Conservation (phyloP, 148 eudicot genomes). For the Simmondsia chinensis region DNA sequence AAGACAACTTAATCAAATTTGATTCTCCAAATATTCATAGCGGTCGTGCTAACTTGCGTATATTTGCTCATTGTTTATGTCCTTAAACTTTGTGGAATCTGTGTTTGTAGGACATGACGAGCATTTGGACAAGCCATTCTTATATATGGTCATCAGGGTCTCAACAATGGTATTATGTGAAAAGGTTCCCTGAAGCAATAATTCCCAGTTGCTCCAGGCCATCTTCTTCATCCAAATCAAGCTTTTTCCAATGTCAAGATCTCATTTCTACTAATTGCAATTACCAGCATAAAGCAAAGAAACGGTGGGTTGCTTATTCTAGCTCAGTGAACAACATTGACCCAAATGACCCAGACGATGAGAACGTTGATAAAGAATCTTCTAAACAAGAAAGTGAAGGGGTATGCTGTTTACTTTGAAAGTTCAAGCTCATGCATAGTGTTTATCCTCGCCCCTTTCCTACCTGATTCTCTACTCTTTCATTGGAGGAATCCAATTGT, state of each 20-base stretch:
- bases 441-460: too few relatives aligned
- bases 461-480: too few relatives aligned
- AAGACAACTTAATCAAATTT: too few relatives aligned
- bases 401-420: conserved; percentile 8
- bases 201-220: conserved; percentile 5
- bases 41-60: too few relatives aligned
- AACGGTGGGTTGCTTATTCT: conserved; percentile 6
- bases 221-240: conserved; percentile 9
- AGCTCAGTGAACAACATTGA: conserved; percentile 12
- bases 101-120: too few relatives aligned
- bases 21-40: too few relatives aligned
- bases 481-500: too few relatives aligned
- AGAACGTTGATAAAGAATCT: conserved; percentile 11
- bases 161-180: conserved; percentile 10
- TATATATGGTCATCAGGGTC: conserved; percentile 18
- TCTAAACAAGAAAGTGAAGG: conserved; percentile 11
- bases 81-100: too few relatives aligned
- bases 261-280: conserved; percentile 5
- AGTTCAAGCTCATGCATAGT: too few relatives aligned
- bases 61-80: too few relatives aligned
- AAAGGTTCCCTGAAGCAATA: conserved; percentile 11
- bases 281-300: conserved; percentile 5
- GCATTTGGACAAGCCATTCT: conserved; percentile 20
- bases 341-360: conserved; percentile 26
- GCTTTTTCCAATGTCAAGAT: conserved; percentile 6